Conservation (phyloP, 2,329 filamentous ascomycete species). For the Fusarium algeriense region DNA sequence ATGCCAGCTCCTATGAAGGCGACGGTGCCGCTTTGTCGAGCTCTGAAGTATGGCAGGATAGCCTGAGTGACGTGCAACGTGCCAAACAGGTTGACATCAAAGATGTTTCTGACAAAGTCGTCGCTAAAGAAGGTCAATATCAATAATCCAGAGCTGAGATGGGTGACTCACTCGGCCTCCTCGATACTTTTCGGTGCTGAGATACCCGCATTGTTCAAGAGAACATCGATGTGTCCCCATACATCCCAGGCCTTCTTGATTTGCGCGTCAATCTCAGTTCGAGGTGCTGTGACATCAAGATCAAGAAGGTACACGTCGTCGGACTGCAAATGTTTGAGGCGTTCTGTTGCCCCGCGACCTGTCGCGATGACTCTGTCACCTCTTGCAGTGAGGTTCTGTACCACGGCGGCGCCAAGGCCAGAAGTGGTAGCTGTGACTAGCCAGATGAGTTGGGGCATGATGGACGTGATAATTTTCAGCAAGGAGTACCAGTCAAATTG, state of each 20-base stretch:
- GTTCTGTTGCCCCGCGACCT: background rate
- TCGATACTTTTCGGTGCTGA: constrained; percentile 5
- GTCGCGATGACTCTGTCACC: constrained; percentile 13
- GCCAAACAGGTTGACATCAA: constrained; percentile 14
- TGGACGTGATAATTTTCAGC: background rate
- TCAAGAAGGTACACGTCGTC: constrained; percentile 6
- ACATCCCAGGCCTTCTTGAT: constrained; percentile 3
- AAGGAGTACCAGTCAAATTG: no score
- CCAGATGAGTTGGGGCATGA: constrained; percentile 10
- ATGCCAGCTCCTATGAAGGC: constrained; percentile 10
- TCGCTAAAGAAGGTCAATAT: background rate
- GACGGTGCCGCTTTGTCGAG: background rate
- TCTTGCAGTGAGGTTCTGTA: background rate
- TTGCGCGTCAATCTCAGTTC: background rate
- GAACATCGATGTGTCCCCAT: constrained; percentile 11
- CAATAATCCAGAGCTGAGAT: accelerated
- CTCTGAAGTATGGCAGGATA: constrained; percentile 7
- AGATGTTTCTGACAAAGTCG: constrained; percentile 2
- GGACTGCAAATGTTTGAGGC: constrained; percentile 5
- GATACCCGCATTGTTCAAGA: constrained; percentile 11
- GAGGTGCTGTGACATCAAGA: constrained; percentile 6
- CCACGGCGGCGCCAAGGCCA: constrained; percentile 17
- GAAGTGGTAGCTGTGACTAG: constrained; percentile 17
- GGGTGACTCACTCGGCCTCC: constrained; percentile 3
- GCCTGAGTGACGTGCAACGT: constrained; percentile 3